These are phyloP conservation scores for Leishmania martiniquensis DNA, from an alignment of 208 protist genomes.

Conservation along the genomic window DNA sequence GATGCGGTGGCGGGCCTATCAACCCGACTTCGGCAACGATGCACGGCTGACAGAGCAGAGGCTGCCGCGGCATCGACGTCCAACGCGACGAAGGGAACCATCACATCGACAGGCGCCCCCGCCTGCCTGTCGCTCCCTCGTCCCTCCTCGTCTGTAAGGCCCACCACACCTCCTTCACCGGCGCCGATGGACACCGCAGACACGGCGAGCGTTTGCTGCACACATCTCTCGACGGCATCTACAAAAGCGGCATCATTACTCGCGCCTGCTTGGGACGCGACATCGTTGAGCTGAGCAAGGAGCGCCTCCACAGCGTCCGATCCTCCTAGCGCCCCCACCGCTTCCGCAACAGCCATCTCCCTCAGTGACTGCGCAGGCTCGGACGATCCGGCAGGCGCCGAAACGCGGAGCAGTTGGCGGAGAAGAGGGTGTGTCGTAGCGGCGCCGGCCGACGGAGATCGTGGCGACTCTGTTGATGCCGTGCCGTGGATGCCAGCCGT, in stretches of 20 bases:
- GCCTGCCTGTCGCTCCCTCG: background rate
- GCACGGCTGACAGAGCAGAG: background rate
- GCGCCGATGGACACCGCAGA: background rate
- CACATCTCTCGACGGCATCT: background rate
- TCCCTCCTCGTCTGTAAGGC: background rate
- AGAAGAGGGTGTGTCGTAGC: constrained; percentile 1
- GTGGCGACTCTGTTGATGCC: background rate
- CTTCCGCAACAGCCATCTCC: constrained; percentile 9
- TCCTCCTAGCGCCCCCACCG: constrained; percentile 18
- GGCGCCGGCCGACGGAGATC: background rate
- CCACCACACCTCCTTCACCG: background rate
- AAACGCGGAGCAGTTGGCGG: background rate
- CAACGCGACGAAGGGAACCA: background rate
- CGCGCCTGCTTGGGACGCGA: background rate
- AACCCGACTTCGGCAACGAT: background rate
- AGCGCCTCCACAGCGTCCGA: constrained; percentile 10
- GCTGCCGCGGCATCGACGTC: background rate
- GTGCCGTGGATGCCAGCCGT: background rate
- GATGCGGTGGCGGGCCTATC: background rate
- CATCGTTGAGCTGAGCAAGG: constrained; percentile 9
- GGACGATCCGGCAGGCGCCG: background rate
- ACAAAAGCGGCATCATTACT: background rate
- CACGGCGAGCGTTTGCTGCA: background rate
- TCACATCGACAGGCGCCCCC: background rate
- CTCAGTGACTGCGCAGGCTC: background rate